phyloP scores from a whole-genome alignment of 257 asterid genomes.

The Asclepias syriaca region DNA sequence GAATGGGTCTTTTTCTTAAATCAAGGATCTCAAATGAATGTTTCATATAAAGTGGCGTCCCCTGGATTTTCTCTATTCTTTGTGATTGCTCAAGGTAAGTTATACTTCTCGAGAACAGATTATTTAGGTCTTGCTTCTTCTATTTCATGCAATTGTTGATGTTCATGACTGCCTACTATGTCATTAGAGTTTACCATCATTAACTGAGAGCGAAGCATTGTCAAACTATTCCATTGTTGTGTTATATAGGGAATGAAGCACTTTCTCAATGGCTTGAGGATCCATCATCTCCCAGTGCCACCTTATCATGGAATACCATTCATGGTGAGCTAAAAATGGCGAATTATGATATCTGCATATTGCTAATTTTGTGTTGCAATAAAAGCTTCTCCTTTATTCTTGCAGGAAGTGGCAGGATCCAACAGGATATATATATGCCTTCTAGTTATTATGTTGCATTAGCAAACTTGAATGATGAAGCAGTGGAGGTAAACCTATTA shows the following conservation, averaged over 20 bases:
- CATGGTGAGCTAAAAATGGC: constrained; percentile 46
- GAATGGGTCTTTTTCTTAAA: constrained; percentile 75
- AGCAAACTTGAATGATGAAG: constrained; percentile 59
- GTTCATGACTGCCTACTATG: background rate
- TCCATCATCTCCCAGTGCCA: constrained; percentile 51
- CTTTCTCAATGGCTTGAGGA: constrained; percentile 70
- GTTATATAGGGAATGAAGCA: constrained; percentile 45
- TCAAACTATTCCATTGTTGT: background rate
- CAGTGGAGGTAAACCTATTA: constrained; percentile 43
- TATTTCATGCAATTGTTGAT: background rate
- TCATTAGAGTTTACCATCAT: background rate
- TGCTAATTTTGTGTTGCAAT: constrained; percentile 17
- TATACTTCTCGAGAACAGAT: constrained; percentile 18
- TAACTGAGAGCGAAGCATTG: background rate
- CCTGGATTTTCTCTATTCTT: constrained; percentile 45
- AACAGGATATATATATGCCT: constrained; percentile 40
- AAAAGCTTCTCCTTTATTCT: constrained; percentile 6
- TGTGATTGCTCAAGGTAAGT: constrained; percentile 60
- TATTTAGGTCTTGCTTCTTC: constrained; percentile 4
- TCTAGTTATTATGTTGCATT: constrained; percentile 60
- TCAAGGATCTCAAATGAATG: constrained; percentile 62
- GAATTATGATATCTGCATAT: background rate
- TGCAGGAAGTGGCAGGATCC: constrained; percentile 65
- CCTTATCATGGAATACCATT: constrained; percentile 59
- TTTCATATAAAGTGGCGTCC: constrained; percentile 46